Evolutionary conservation across 257 asterid species (phyloP), one percentile per base, ranked within the genome.

Genomic region (Nicotiana tabacum): DNA sequence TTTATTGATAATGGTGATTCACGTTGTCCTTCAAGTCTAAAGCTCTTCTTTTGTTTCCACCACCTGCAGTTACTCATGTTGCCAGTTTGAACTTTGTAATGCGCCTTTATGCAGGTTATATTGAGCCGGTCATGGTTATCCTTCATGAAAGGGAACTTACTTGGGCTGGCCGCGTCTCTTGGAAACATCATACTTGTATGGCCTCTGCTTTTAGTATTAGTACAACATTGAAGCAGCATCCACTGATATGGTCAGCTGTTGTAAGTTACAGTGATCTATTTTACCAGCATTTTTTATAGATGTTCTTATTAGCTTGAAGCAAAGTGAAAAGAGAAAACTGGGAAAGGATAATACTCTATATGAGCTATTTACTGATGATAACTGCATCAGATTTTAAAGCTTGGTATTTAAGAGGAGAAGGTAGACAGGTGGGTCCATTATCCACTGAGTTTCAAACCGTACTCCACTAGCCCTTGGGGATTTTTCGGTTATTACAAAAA

Each of bases 81-180:
- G 39, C 64, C 7, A n/a, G 77, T 83, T 80, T 55, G 83, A 55
- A 27, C 56, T 18, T 77, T 84, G 83, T 72, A 67, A 66, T 29
- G 33, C 43, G 56, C 68, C 85, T 9, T 83, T 85, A 69, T 83
- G 69, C 90, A 96, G 99, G 99, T 87, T 96, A 96, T 85, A 96
- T 94, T 86, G 99, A 96, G 88, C 98, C 99, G 83, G 98, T 96
- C 82, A 89, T 93, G 91, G 99, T 94, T 80, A 94, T 96, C 89
- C 96, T 96, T 84, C 98, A 96, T 69, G 98, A 96, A 82, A 88
- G 83, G 77, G 99, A 96, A 90, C 98, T 90, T 88, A 96, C 99
- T 51, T 96, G 99, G 99, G 97, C 99, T 65, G 99, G 99, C 77
- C 92, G 97, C 66, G 94, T 92, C 81, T 90, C 97, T 72, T 96